Percentiles rank a stretch among this genome's conserved stretches.
These are phyloP conservation scores for Neltuma alba DNA, from an alignment of 306 rosid species.

Conservation along the genomic window DNA sequence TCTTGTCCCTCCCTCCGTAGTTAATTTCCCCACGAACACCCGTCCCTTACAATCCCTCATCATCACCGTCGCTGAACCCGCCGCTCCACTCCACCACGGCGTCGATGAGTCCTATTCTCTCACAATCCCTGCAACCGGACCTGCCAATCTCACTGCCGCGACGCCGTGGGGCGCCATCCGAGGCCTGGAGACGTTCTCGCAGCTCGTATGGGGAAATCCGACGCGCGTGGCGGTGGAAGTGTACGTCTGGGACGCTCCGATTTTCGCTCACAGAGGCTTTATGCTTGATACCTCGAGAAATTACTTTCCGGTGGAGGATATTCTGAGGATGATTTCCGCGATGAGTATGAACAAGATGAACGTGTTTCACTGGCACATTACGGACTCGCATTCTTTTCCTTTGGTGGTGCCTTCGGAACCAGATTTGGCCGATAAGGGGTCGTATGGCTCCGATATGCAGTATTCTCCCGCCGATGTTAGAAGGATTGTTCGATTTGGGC, in stretches of 20 bases:
- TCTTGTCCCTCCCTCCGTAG: conserved; percentile 37
- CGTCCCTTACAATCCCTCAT: conserved; percentile 50
- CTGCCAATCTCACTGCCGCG: conserved; percentile 44
- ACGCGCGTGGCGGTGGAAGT: conserved; percentile 51
- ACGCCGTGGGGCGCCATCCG: conserved; percentile 84
- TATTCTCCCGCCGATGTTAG: conserved; percentile 63
- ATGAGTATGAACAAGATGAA: conserved; percentile 84
- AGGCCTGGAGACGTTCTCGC: conserved; percentile 84
- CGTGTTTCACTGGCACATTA: conserved; percentile 87
- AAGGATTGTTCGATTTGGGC: conserved; percentile 61
- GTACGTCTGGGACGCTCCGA: conserved; percentile 58
- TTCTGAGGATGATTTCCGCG: conserved; percentile 63
- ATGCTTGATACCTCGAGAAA: conserved; percentile 83
- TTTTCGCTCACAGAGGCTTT: conserved; percentile 63
- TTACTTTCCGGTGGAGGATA: conserved; percentile 53
- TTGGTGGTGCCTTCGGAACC: conserved; percentile 76
- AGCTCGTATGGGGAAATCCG: conserved; percentile 72
- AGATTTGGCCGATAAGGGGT: conserved; percentile 66
- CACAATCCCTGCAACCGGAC: conserved; percentile 33
- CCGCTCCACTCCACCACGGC: conserved; percentile 57
- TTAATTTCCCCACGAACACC: conserved; percentile 37
- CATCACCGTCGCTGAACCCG: conserved; percentile 42
- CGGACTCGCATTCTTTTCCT: conserved; percentile 88
- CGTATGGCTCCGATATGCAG: conserved; percentile 69
- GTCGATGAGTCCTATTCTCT: conserved; percentile 77